Percentiles rank a stretch among this genome's conserved stretches.
Conservation (phyloP, 371 early-diverging fungal genomes). For the Zychaea mexicana region DNA sequence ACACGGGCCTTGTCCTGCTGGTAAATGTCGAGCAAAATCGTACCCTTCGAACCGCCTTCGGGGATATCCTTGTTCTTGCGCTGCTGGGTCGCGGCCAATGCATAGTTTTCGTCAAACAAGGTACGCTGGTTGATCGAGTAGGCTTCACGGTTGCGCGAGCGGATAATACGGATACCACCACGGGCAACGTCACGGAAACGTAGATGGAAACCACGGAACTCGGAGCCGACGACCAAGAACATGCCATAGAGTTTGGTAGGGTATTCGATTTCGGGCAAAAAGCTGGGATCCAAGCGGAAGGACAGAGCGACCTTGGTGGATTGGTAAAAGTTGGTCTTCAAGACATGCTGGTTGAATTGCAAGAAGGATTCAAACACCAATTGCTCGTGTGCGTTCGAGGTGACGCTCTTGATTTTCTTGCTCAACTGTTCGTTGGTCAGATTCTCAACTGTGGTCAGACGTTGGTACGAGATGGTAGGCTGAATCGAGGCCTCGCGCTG, state of each 20-base stretch:
- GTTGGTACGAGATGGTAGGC: slow-evolving; percentile 91
- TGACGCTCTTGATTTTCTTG: slow-evolving; percentile 85
- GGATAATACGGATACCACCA: slow-evolving; percentile 97
- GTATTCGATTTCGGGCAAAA: slow-evolving; percentile 95
- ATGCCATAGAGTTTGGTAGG: slow-evolving; percentile 91
- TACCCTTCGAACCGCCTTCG: slow-evolving; percentile 98
- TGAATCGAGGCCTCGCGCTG: slow-evolving; percentile 59
- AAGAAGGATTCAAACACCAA: slow-evolving; percentile 96
- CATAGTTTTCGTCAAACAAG: slow-evolving; percentile 98
- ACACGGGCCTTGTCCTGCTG: slow-evolving; percentile 94
- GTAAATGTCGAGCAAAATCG: slow-evolving; percentile 90
- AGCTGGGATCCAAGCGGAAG: slow-evolving; percentile 93
- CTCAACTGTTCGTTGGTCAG: slow-evolving; percentile 82
- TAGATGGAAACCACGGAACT: slow-evolving; percentile 98
- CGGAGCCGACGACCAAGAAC: slow-evolving; percentile 96
- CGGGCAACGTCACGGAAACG: slow-evolving; percentile 97
- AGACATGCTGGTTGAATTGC: slow-evolving; percentile 94
- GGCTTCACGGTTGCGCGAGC: slow-evolving; percentile 95
- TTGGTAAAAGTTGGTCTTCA: slow-evolving; percentile 99
- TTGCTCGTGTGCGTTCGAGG: slow-evolving; percentile 91
- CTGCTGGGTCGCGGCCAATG: slow-evolving; percentile 95
- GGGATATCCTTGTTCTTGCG: slow-evolving; percentile 99
- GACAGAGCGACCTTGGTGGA: slow-evolving; percentile 98
- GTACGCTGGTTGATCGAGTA: slow-evolving; percentile 96
- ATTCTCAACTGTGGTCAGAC: slow-evolving; percentile 80